Evolutionary conservation across 306 rosid genomes (phyloP), one percentile per base, ranked within the genome.

Genomic region (Styphnolobium japonicum): DNA sequence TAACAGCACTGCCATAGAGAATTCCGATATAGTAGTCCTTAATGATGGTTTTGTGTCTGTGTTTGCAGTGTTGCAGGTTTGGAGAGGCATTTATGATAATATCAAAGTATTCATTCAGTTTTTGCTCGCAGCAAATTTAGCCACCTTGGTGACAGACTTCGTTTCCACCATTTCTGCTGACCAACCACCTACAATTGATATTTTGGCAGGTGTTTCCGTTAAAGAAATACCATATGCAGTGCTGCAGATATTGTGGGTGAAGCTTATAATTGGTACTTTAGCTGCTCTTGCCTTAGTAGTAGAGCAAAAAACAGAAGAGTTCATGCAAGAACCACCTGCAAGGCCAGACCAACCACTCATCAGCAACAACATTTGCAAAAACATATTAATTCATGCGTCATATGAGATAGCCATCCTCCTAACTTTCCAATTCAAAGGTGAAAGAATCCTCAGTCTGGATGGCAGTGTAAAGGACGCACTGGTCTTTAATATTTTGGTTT

Each of bases 21-120:
- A n/a, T n/a, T n/a, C n/a, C n/a, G n/a, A n/a, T n/a, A 76, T 62
- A 2, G 63, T 76, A 12, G 49, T 62, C 19, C 22, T 76, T 6
- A 57, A 76, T 7, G 37, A 57, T 2, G 49, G 65, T 29, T 73
- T 73, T 23, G 25, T 51, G 0, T 73, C 57, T 5, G 58, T 40
- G n/a, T 56, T 14, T 7, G 43, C 42, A 4, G 78, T 58, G 15
- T 22, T 73, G 29, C 43, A 23, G 9, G n/a, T 43, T 52, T 52
- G 72, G 10, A 40, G 72, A 40, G 46, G 72, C 21, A 29, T 40
- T 8, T 67, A 67, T 10, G 33, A 45, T 2, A 43, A 67, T 10
- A 11, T 67, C 55, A 27, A 67, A 6, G n/a, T 45, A 40, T 75
- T 75, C 62, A 45, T 62, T 48, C 71, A 62, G 43, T 75, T 61